Conservation (phyloP, 108 stramenopile species). For the Bacterosira constricta region DNA sequence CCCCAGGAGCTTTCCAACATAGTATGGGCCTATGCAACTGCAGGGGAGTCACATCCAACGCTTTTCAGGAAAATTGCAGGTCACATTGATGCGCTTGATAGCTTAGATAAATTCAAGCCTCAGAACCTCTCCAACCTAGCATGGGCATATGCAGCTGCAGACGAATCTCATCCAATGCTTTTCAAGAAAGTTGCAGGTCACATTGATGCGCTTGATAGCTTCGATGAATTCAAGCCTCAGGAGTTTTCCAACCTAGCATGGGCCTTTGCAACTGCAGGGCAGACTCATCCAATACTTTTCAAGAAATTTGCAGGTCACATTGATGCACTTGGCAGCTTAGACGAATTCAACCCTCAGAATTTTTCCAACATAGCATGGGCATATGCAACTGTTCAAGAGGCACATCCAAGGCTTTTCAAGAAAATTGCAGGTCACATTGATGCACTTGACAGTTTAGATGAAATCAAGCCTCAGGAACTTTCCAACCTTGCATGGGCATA, state of each 20-base stretch:
- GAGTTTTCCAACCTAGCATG: neutral
- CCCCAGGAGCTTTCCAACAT: slow-evolving; percentile 16
- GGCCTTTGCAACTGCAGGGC: neutral
- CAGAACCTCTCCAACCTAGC: slow-evolving; percentile 9
- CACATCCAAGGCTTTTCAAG: neutral
- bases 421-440: neutral
- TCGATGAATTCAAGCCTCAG: neutral
- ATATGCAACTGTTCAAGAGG: neutral
- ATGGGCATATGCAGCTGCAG: neutral
- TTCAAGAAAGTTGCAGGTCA: neutral
- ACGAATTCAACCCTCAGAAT: neutral
- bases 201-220: neutral
- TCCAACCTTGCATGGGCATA: neutral
- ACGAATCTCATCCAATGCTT: neutral
- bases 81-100: neutral
- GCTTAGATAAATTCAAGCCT: slow-evolving; percentile 1
- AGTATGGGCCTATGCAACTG: slow-evolving; percentile 4
- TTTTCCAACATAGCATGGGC: neutral
- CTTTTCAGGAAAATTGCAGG: slow-evolving; percentile 11
- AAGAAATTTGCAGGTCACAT: slow-evolving; percentile 9
- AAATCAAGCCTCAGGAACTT: neutral
- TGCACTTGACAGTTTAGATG: neutral
- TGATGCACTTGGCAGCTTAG: neutral
- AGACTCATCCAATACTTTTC: slow-evolving; percentile 5
- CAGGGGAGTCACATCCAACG: slow-evolving; percentile 6